Percentiles rank a stretch among this genome's conserved stretches.
Conservation (phyloP, 257 asterid species). For the Ocimum tenuiflorum region DNA sequence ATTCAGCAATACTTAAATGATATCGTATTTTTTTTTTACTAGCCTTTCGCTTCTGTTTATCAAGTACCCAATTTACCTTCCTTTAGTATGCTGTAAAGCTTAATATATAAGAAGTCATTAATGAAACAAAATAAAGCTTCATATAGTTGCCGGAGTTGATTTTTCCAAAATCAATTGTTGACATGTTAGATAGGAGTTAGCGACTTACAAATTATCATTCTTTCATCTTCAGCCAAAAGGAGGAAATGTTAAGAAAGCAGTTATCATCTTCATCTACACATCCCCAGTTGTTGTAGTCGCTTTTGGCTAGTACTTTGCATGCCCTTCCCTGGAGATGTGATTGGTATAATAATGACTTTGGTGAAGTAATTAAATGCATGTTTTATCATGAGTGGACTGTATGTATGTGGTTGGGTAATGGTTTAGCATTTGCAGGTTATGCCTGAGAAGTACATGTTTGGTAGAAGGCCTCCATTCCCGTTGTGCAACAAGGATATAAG, state of each 20-base stretch:
- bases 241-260: neutral
- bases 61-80: neutral
- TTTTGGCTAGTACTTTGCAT: no score
- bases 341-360: no score
- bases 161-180: neutral
- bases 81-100: neutral
- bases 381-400: no score
- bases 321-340: no score
- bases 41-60: neutral
- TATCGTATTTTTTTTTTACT: neutral
- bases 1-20: neutral
- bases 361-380: no score
- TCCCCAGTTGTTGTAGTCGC: no score
- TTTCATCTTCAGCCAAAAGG: neutral
- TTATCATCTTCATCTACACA: no score
- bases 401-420: neutral
- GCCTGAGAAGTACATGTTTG: slow-evolving; percentile 82
- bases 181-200: no score
- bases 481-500: slow-evolving; percentile 55
- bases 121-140: neutral
- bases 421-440: slow-evolving; percentile 50
- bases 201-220: no score
- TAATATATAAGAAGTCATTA: neutral
- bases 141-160: neutral
- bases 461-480: slow-evolving; percentile 71